phyloP scores from a whole-genome alignment of 2,329 filamentous ascomycete species.

The Geosmithia flava region DNA sequence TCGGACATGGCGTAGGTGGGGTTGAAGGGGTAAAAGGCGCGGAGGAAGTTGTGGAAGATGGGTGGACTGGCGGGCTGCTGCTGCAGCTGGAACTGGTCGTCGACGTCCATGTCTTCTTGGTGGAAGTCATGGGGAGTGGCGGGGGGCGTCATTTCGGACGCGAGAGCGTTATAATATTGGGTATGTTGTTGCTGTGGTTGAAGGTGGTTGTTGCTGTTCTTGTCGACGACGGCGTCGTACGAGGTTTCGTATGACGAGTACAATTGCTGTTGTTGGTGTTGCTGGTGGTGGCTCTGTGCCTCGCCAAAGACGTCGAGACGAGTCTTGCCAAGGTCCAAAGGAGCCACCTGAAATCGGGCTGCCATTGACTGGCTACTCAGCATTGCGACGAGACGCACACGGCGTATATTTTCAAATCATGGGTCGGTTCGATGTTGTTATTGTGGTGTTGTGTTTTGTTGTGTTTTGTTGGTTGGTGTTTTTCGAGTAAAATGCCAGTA shows the following conservation, averaged over 20 bases:
- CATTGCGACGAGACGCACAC: conserved; percentile 15
- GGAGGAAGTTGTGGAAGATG: conserved; percentile 86
- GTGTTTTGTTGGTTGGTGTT: neutral
- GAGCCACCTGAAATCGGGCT: conserved; percentile 49
- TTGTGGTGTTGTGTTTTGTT: neutral
- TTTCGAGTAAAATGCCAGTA: neutral
- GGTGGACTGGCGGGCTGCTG: conserved; percentile 28
- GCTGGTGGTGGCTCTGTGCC: neutral
- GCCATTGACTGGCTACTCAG: conserved; percentile 31
- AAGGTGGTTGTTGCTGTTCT: conserved; percentile 21
- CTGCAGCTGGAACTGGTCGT: conserved; percentile 13
- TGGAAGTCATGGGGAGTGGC: conserved; percentile 55
- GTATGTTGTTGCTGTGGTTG: conserved; percentile 18
- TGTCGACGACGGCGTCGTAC: neutral
- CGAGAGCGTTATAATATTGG: neutral
- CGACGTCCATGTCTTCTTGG: conserved; percentile 40
- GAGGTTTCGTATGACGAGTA: neutral
- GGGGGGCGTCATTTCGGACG: conserved; percentile 62
- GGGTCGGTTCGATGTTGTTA: neutral
- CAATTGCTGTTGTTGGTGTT: conserved; percentile 3
- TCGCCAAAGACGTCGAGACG: conserved; percentile 5
- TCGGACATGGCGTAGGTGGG: conserved; percentile 67
- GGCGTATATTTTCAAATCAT: conserved; percentile 1
- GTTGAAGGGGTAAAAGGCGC: conserved; percentile 87
- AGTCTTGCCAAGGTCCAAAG: conserved; percentile 39